Evolutionary conservation across 2,329 filamentous ascomycete species (phyloP), one percentile per base, ranked within the genome.

Genomic region (Epichloe sibirici): DNA sequence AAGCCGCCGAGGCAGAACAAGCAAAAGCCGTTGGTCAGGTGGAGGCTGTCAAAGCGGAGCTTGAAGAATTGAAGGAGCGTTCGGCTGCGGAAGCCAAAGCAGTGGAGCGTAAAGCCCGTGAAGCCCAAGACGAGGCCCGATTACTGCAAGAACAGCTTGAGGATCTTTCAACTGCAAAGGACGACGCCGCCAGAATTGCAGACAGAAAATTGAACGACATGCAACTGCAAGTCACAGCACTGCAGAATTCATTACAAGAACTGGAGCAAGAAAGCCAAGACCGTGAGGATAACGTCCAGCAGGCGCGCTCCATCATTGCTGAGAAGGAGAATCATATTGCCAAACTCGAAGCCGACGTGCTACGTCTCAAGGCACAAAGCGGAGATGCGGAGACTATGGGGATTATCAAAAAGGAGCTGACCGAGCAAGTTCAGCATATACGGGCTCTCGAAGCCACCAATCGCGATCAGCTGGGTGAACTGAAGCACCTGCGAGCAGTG

Each of bases 341-440:
- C 0, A 72, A 81, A 12, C 70, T 97, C 9, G 90, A 97, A 69
- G 83, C 86, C 0, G 88, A 97, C 51, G 81, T 96, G 8, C 70
- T 96, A 51, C 79, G 85, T 35, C 71, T 95, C 5, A 96, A 91
- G 64, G 88, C 90, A 0, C 87, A 93, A 61, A 87, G 87, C 2
- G 89, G 86, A 9, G 91, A 96, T 65, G 82, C 83, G 0, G 90
- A 96, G 58, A 93, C 88, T 0, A 77, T 97, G 62, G 81, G 78
- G 5, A 81, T 96, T 37, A 86, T 98, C 60, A 88, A 91, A 65
- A 81, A 83, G 58, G 90, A 98, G 69, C 76, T 98, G 4, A 85
- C 86, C 0, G 90, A 96, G 57, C 93, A 97, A 64, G 87, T 98
- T 1, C 77, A 82, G n/a, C 90, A 97, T 63, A 95, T 96, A 57